Conservation (phyloP, 2,329 filamentous ascomycete species). For the Xylaria digitata region DNA sequence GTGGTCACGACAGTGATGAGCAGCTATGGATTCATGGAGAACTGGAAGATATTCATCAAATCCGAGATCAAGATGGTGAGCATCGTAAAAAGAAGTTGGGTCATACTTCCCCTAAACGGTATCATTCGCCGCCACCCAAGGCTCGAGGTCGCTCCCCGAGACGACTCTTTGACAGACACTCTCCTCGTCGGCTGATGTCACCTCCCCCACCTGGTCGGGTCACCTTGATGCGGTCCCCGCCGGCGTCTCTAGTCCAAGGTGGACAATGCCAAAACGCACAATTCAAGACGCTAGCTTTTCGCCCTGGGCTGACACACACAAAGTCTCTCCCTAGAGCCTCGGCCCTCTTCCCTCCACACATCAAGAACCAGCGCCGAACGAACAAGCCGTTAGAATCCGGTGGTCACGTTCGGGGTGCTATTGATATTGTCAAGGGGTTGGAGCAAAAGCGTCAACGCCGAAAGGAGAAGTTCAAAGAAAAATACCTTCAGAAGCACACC, state of each 20-base stretch:
- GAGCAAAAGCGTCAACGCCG: conserved; percentile 94
- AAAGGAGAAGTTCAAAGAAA: conserved; percentile 81
- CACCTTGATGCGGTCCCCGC: conserved; percentile 58
- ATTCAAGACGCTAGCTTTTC: conserved; percentile 62
- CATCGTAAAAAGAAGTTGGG: conserved; percentile 63
- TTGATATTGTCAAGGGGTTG: conserved; percentile 96
- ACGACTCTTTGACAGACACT: conserved; percentile 72
- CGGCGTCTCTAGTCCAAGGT: conserved; percentile 44
- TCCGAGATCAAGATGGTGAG: conserved; percentile 61
- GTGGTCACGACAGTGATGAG: conserved; percentile 72
- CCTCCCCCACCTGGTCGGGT: conserved; percentile 70
- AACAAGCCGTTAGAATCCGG: conserved; percentile 48
- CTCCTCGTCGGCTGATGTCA: conserved; percentile 76
- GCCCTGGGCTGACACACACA: conserved; percentile 78
- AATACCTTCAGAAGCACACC: conserved; percentile 86
- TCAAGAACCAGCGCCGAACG: conserved; percentile 55
- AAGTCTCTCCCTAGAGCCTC: conserved; percentile 87
- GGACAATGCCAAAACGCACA: conserved; percentile 49
- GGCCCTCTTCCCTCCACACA: conserved; percentile 71
- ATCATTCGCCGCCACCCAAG: conserved; percentile 64
- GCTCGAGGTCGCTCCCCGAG: conserved; percentile 65
- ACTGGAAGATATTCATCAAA: conserved; percentile 73
- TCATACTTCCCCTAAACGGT: conserved; percentile 69
- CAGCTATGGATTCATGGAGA: conserved; percentile 77
- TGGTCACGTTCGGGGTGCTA: conserved; percentile 85